A percentile compares a stretch with the other conserved stretches of the same genome.
phyloP scores from a whole-genome alignment of 2,329 filamentous ascomycete species.

The Exophiala viscosa region DNA sequence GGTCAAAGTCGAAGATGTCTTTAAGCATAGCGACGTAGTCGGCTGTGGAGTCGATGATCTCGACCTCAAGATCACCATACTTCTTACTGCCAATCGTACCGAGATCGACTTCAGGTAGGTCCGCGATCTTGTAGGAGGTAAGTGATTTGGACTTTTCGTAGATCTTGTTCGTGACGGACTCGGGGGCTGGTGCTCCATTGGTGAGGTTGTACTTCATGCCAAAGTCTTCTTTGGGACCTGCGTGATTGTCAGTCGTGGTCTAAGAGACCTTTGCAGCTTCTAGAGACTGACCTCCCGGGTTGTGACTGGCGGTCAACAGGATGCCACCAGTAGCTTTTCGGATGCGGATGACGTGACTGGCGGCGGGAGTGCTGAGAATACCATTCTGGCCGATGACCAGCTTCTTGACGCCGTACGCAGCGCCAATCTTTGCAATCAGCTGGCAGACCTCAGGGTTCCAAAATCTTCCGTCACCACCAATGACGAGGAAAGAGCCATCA shows the following conservation, averaged over 20 bases:
- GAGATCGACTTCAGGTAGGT: conserved; percentile 83
- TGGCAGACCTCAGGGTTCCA: conserved; percentile 97
- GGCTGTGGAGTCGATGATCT: conserved; percentile 86
- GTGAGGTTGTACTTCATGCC: conserved; percentile 99
- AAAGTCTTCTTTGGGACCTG: conserved; percentile 90
- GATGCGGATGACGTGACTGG: conserved; percentile 93
- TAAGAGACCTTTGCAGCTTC: not conserved
- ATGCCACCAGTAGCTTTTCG: conserved; percentile 95
- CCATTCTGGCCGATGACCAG: conserved; percentile 92
- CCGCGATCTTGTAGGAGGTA: conserved; percentile 85
- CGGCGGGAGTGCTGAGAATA: conserved; percentile 93
- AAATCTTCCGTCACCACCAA: conserved; percentile 94
- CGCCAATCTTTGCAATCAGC: conserved; percentile 93
- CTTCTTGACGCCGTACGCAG: conserved; percentile 98
- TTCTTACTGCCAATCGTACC: conserved; percentile 74
- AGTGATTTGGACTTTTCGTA: conserved; percentile 86
- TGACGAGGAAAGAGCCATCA: conserved; percentile 84
- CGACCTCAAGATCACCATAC: conserved; percentile 84
- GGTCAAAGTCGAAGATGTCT: conserved; percentile 95
- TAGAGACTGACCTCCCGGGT: conserved; percentile 75
- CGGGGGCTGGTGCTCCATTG: conserved; percentile 92
- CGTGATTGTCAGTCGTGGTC: conserved; percentile 8
- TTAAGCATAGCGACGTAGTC: conserved; percentile 96
- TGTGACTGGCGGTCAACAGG: conserved; percentile 93
- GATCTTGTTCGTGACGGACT: conserved; percentile 97